phyloP scores from a whole-genome alignment of 1,284 basidiomycete genomes.

The Rhodotorula mucilaginosa region DNA sequence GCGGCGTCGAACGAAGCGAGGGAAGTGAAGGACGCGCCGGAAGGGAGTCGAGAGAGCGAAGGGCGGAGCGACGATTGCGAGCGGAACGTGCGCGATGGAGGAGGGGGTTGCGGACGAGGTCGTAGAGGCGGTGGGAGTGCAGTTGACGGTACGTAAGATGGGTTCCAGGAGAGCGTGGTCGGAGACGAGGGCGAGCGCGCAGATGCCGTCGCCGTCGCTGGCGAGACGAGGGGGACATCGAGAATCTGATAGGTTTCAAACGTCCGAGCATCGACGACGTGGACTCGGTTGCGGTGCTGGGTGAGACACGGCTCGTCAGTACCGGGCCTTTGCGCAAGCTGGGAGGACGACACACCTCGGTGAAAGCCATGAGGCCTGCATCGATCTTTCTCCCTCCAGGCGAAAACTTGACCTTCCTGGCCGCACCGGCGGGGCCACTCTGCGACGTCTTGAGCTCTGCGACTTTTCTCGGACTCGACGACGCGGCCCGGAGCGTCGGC shows the following conservation, averaged over 20 bases:
- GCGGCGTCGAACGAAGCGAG: background rate
- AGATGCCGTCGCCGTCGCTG: background rate
- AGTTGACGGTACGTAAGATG: background rate
- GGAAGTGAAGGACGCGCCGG: background rate
- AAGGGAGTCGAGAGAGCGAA: background rate
- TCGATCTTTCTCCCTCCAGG: constrained; percentile 47
- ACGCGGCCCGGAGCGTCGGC: background rate
- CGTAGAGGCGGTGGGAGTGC: constrained; percentile 10
- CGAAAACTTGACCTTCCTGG: constrained; percentile 73
- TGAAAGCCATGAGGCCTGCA: constrained; percentile 72
- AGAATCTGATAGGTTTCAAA: constrained; percentile 72
- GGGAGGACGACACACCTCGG: constrained; percentile 60
- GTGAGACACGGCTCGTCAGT: background rate
- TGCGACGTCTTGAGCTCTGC: constrained; percentile 34
- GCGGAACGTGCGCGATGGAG: background rate
- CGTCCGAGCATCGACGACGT: constrained; percentile 73
- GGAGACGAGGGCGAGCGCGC: background rate
- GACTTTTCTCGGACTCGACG: constrained; percentile 12
- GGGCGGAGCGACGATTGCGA: background rate
- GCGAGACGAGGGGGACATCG: constrained; percentile 50
- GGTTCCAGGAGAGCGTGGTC: background rate
- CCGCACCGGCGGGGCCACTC: constrained; percentile 65
- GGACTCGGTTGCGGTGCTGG: constrained; percentile 70
- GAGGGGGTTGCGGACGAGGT: background rate
- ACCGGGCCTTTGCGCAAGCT: background rate